These are phyloP conservation scores for Leersia perrieri DNA, from an alignment of 176 grass and related monocot genomes.

Conservation along the genomic window DNA sequence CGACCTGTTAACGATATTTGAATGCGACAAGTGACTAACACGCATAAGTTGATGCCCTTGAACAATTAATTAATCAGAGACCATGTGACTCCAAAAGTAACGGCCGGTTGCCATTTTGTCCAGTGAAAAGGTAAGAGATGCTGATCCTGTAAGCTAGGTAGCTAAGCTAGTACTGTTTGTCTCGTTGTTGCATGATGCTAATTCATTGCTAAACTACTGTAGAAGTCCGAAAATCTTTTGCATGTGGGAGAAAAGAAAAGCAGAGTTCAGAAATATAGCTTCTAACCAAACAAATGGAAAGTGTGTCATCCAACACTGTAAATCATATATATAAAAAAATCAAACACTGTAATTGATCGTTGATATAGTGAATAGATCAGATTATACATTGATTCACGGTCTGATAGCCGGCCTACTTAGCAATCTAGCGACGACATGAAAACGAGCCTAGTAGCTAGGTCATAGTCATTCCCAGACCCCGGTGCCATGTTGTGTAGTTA, in stretches of 20 bases:
- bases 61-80: not conserved
- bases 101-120: not conserved
- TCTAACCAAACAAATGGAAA: not conserved
- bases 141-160: not conserved
- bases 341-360: no score
- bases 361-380: not conserved
- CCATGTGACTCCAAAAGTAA: conserved; percentile 1
- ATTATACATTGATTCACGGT: not conserved
- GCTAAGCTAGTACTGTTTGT: not conserved
- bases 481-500: not conserved
- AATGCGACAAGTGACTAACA: not conserved
- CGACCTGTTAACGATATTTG: not conserved
- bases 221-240: not conserved
- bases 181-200: not conserved
- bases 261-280: not conserved
- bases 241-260: not conserved
- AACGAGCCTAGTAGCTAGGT: not conserved
- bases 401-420: conserved; percentile 8
- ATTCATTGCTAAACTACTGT: not conserved
- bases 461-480: not conserved
- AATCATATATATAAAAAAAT: no score
- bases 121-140: not conserved
- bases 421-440: not conserved
- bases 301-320: not conserved
- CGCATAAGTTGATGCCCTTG: not conserved